phyloP scores from a whole-genome alignment of 2,329 filamentous ascomycete genomes.

The Aureobasidium leucospermi region DNA sequence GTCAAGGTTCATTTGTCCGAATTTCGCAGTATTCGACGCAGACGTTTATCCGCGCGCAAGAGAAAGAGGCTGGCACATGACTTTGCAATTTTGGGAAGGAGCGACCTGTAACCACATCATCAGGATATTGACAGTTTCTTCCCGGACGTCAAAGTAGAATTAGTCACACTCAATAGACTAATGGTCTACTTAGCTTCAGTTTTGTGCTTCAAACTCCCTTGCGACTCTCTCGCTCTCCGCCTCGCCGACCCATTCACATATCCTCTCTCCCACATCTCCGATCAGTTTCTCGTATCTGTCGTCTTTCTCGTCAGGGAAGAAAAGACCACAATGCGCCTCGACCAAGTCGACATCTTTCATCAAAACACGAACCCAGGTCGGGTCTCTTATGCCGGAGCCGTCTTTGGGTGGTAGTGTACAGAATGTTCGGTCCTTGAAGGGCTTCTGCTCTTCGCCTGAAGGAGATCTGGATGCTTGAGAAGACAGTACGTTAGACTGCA shows the following conservation, averaged over 20 bases:
- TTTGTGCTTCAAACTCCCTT: constrained; percentile 9
- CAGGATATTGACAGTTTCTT: neutral
- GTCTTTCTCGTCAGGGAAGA: constrained; percentile 54
- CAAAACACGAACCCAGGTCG: constrained; percentile 68
- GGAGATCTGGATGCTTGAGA: neutral
- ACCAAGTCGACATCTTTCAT: constrained; percentile 84
- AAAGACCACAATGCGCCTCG: constrained; percentile 75
- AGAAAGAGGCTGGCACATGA: neutral
- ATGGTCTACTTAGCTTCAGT: neutral
- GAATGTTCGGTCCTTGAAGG: constrained; percentile 62
- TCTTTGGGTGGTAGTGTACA: constrained; percentile 62
- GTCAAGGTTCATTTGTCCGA: no score
- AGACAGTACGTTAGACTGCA: neutral
- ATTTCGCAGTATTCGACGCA: no score
- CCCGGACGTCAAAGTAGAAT: no score
- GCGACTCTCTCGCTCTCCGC: constrained; percentile 18
- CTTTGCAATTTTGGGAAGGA: neutral
- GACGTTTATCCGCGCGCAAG: no score
- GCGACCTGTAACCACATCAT: neutral
- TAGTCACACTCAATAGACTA: no score
- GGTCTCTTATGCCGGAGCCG: constrained; percentile 52
- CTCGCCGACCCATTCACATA: constrained; percentile 29
- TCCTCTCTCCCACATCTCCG: constrained; percentile 29
- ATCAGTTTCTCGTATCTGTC: constrained; percentile 39
- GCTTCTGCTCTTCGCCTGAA: constrained; percentile 19